These are phyloP conservation scores for Globisporangium solare DNA, from an alignment of 352 stramenopile genomes.

Conservation along the genomic window DNA sequence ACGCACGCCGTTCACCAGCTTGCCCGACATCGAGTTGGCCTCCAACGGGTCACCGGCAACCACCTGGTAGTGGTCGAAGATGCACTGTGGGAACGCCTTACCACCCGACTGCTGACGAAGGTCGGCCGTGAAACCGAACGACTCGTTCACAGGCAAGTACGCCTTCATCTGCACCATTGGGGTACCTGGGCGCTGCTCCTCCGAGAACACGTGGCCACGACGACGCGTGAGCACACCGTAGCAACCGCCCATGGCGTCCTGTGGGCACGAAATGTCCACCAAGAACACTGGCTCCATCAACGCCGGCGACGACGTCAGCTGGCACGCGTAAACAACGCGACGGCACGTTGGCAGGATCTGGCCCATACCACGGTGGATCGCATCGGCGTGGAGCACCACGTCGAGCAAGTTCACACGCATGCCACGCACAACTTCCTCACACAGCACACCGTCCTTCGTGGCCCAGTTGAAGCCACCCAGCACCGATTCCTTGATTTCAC, in stretches of 20 bases:
- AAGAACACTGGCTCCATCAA: conserved; percentile 99
- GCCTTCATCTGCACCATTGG: conserved; percentile 99
- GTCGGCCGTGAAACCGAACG: conserved; percentile 99
- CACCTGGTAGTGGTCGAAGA: conserved; percentile 99
- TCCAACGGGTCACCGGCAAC: conserved; percentile 93
- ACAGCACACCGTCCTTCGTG: conserved; percentile 96
- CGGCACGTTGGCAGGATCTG: conserved; percentile 99
- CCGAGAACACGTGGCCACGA: conserved; percentile 98
- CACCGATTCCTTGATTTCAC: conserved; percentile 99
- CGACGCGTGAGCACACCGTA: conserved; percentile 98
- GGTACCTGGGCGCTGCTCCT: conserved; percentile 97
- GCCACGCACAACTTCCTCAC: conserved; percentile 96
- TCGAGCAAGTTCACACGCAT: conserved; percentile 98
- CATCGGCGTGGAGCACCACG: conserved; percentile 99
- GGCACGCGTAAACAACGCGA: conserved; percentile 97
- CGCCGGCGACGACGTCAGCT: conserved; percentile 92
- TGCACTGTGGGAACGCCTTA: conserved; percentile 99
- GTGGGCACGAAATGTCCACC: conserved; percentile 97
- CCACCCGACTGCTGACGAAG: conserved; percentile 98
- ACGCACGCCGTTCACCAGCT: conserved; percentile 93
- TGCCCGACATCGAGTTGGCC: conserved; percentile 91
- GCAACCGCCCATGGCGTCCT: conserved; percentile 98
- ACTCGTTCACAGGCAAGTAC: conserved; percentile 99
- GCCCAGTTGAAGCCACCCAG: conserved; percentile 99
- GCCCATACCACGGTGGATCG: conserved; percentile 99